Base-by-base conservation (phyloP, 1,139 yeast species). In the Suhomyces maxii region DNA sequence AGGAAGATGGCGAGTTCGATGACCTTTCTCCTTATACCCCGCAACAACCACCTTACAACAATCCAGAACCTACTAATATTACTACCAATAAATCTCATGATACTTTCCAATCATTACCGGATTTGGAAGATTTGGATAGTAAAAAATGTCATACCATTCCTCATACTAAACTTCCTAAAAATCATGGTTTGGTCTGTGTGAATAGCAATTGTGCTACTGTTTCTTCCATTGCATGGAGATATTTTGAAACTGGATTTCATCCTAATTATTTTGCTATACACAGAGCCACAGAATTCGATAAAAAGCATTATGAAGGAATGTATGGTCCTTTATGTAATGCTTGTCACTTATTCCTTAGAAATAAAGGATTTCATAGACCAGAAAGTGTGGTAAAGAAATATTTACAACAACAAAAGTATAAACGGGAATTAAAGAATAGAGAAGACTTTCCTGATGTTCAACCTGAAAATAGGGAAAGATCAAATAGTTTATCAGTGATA, bases 261-360 rank as follows among this genome's bases (percentile, higher is more conserved):
- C 68, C 74, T 8, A 71, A 68, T 47, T 71, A 68, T 50, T 68
- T 68, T 46, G 71, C 68, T 35, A 64, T 73, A 34, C 71, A 69
- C 46, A 61, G 71, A 40, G 69, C 77, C 7, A 66, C 65, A 37
- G 69, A 67, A 47, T 74, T 75, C 48, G 68, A 74, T 55, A 71
- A 71, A 50, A 64, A 64, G 48, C 61, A 72, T 49, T 75, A 73
- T 51, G 77, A 75, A 42, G 79, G 79, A 6, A 75, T 75, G 80
- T 72, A 71, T 53, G 82, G 82, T 1, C 79, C 80, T 0, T 63
- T 76, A 45, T 77, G 82, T 57, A 76, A 76, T 55, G 80, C 80
- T 3, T 77, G 82, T 53, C 74, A 71, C 53, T 61, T 76, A 31
- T 76, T 76, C 51, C 69, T 76, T 49, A 63, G 79, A 46, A 71